Percentiles rank a stretch among this genome's conserved stretches.
Evolutionary conservation across 441 rosid genomes (phyloP).

Genomic region (Populus hybrid): DNA sequence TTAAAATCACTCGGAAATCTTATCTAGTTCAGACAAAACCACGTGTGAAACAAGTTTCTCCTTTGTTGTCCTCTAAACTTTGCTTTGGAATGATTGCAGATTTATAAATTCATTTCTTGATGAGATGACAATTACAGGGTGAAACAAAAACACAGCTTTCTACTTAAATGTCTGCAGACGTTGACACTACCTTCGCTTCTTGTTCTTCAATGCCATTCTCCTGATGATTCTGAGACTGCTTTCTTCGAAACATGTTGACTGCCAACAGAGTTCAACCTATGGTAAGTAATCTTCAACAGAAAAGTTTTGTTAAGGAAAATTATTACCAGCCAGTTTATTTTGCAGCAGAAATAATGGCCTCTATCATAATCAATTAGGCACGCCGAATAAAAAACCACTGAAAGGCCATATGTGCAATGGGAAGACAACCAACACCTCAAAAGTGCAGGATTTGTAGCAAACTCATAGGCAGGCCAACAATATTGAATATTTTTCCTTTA

Average conservation of each 20-base stretch:
- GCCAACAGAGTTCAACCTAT: not conserved
- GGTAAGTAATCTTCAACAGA: not conserved
- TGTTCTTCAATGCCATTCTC: constrained; percentile 41
- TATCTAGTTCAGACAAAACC: not conserved
- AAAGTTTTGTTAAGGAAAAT: not conserved
- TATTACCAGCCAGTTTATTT: not conserved
- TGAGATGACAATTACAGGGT: not conserved
- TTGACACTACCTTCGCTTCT: constrained; percentile 52
- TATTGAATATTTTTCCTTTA: not conserved
- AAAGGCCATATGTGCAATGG: not conserved
- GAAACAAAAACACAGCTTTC: not conserved
- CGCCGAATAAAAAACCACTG: too few relatives aligned
- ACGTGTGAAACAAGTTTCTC: not conserved
- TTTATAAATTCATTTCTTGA: not conserved
- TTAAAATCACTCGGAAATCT: not conserved
- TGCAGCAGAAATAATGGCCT: not conserved
- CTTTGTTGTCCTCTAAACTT: not conserved
- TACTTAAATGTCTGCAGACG: not conserved
- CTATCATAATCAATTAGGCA: not conserved
- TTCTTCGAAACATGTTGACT: constrained; percentile 52
- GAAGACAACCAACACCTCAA: not conserved
- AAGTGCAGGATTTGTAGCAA: not conserved
- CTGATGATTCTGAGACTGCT: constrained; percentile 36
- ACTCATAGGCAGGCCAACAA: not conserved
- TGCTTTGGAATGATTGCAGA: not conserved